phyloP scores from a whole-genome alignment of 805 yeast species.

The Candida stauntonica region DNA sequence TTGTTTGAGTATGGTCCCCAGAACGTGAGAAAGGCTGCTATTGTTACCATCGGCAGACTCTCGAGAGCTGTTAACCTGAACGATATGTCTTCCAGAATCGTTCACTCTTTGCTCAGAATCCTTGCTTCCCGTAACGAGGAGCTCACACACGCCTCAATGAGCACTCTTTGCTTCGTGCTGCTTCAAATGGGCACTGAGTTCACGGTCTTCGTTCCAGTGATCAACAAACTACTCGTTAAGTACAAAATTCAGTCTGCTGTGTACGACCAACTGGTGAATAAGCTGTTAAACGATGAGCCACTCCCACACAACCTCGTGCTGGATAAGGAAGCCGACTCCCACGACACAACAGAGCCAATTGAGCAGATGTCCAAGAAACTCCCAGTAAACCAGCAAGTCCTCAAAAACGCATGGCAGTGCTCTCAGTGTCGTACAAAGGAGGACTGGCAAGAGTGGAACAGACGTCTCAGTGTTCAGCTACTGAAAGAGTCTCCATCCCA shows the following conservation, averaged over 20 bases:
- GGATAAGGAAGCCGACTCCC: constrained; percentile 49
- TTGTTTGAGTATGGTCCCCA: constrained; percentile 69
- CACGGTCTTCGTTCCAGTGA: constrained; percentile 78
- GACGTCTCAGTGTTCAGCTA: constrained; percentile 78
- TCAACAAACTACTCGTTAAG: constrained; percentile 59
- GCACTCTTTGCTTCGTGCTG: constrained; percentile 71
- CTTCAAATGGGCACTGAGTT: constrained; percentile 83
- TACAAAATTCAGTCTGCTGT: constrained; percentile 64
- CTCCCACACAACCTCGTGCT: constrained; percentile 72
- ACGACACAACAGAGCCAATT: constrained; percentile 41
- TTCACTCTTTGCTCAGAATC: constrained; percentile 80
- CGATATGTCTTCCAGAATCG: constrained; percentile 86
- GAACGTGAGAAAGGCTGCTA: constrained; percentile 63
- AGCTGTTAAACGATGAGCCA: constrained; percentile 78
- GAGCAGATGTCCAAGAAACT: constrained; percentile 70
- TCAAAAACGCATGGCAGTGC: constrained; percentile 89
- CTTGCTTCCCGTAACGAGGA: constrained; percentile 52
- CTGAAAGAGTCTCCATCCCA: constrained; percentile 92
- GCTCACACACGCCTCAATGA: constrained; percentile 60
- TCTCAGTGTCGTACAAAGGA: constrained; percentile 84
- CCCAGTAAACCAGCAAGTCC: constrained; percentile 58
- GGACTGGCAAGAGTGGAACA: constrained; percentile 98
- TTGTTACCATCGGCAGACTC: constrained; percentile 77
- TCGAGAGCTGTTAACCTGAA: constrained; percentile 67
- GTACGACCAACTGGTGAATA: constrained; percentile 78